These are phyloP conservation scores for Pseudevernia furfuracea DNA, from an alignment of 495 filamentous ascomycete genomes.

Conservation along the genomic window DNA sequence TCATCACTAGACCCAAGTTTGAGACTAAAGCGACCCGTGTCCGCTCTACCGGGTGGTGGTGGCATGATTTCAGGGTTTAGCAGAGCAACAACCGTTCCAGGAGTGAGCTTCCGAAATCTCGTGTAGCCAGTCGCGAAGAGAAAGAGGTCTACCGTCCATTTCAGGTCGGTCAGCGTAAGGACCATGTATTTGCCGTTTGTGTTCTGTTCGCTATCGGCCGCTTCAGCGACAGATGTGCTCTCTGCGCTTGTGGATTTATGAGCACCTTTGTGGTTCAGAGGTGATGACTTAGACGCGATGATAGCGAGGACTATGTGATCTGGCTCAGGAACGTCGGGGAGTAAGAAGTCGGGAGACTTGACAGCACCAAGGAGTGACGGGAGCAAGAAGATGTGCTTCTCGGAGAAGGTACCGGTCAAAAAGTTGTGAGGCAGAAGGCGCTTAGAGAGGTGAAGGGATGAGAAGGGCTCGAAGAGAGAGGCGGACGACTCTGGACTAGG, in stretches of 20 bases:
- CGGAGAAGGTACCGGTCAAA: slow-evolving; percentile 61
- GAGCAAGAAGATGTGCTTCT: slow-evolving; percentile 66
- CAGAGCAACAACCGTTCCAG: slow-evolving; percentile 82
- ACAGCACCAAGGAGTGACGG: slow-evolving; percentile 76
- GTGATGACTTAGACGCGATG: slow-evolving; percentile 77
- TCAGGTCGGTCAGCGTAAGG: slow-evolving; percentile 75
- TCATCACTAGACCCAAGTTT: slow-evolving; percentile 77
- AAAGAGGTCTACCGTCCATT: slow-evolving; percentile 85
- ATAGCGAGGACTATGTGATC: slow-evolving; percentile 86
- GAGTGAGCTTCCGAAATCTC: slow-evolving; percentile 79
- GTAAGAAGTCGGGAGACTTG: slow-evolving; percentile 74
- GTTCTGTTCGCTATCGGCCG: slow-evolving; percentile 48
- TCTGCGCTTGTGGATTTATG: slow-evolving; percentile 40
- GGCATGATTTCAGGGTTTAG: slow-evolving; percentile 91
- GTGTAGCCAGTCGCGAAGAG: slow-evolving; percentile 88
- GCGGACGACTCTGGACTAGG: slow-evolving; percentile 21
- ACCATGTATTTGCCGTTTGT: slow-evolving; percentile 81
- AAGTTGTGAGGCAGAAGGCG: slow-evolving; percentile 77
- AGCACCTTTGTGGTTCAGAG: slow-evolving; percentile 55
- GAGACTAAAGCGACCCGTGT: slow-evolving; percentile 76
- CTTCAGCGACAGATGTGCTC: slow-evolving; percentile 31
- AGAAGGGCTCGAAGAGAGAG: slow-evolving; percentile 73
- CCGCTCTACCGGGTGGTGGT: slow-evolving; percentile 60
- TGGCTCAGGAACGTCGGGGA: slow-evolving; percentile 76
- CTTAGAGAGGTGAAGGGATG: slow-evolving; percentile 72